A percentile compares a stretch with the other conserved stretches of the same genome.
These are phyloP conservation scores for Hyphodiscus sp. DNA, from an alignment of 2,329 filamentous ascomycete genomes.

Conservation along the genomic window DNA sequence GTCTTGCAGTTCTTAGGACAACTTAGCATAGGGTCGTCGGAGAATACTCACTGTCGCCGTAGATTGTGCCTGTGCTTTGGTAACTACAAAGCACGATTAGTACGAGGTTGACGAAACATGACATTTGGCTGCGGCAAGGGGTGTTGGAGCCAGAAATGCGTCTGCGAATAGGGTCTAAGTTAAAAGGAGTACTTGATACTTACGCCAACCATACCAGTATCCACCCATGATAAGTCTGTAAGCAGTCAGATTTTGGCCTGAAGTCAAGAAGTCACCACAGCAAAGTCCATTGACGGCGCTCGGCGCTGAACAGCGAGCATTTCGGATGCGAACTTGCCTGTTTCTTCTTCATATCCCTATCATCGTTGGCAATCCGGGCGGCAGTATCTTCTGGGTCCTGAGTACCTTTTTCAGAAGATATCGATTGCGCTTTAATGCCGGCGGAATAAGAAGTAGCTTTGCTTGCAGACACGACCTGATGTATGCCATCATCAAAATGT, in stretches of 20 bases:
- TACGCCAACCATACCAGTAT: background rate
- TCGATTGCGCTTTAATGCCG: background rate
- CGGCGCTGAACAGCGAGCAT: background rate
- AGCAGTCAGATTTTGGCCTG: background rate
- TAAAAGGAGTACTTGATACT: background rate
- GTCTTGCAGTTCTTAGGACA: no score
- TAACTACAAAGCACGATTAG: slow-evolving; percentile 32
- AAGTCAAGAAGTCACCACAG: background rate
- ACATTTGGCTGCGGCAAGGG: no score
- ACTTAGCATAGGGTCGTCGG: no score
- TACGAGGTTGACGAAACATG: no score
- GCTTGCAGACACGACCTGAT: background rate
- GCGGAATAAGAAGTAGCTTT: background rate
- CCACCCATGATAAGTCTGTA: background rate
- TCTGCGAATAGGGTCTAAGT: no score
- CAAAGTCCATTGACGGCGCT: no score
- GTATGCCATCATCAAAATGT: background rate
- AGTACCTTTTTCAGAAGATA: background rate
- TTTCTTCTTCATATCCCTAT: background rate
- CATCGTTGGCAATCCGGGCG: background rate
- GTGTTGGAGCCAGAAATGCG: no score
- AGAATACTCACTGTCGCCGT: slow-evolving; percentile 46
- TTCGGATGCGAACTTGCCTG: background rate
- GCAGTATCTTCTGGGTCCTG: background rate
- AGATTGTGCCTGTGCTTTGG: slow-evolving; percentile 60